Conservation (phyloP, 805 yeast genomes). For the Ogataea paraovalis region DNA sequence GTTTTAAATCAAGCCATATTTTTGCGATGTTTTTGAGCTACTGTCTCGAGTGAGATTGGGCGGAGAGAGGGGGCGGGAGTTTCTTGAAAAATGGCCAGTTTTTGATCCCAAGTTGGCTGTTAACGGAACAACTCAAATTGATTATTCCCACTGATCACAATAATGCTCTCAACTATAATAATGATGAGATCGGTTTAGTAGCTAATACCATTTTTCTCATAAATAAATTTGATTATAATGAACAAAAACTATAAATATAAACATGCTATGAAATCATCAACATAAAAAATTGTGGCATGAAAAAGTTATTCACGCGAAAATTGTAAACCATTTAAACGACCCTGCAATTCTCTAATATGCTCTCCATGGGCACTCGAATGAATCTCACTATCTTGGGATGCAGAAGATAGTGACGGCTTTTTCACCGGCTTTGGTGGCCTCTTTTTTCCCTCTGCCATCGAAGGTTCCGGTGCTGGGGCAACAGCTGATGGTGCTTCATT, state of each 20-base stretch:
- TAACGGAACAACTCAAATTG: too few species aligned
- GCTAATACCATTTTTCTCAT: too few species aligned
- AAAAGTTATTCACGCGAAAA: constrained; percentile 3
- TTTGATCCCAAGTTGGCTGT: too few species aligned
- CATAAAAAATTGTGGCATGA: background rate
- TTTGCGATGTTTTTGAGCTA: too few species aligned
- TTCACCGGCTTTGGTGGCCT: constrained; percentile 41
- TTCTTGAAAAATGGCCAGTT: too few species aligned
- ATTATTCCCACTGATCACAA: too few species aligned
- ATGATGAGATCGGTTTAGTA: too few species aligned
- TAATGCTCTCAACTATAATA: too few species aligned
- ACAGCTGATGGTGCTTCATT: background rate
- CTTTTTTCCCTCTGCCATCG: constrained; percentile 13
- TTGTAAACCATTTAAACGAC: constrained; percentile 23
- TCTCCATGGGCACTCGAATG: constrained; percentile 18
- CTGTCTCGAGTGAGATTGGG: too few species aligned
- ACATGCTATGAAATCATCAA: background rate
- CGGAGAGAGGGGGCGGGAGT: too few species aligned
- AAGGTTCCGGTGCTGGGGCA: constrained; percentile 3
- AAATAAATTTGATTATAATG: too few species aligned
- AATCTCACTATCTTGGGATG: constrained; percentile 1
- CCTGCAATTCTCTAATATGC: constrained; percentile 31
- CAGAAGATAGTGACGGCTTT: constrained; percentile 18
- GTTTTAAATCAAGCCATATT: too few species aligned
- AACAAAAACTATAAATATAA: background rate